Evolutionary conservation across 2,329 filamentous ascomycete genomes (phyloP).

Genomic region (Torrubiella hemipterigena): DNA sequence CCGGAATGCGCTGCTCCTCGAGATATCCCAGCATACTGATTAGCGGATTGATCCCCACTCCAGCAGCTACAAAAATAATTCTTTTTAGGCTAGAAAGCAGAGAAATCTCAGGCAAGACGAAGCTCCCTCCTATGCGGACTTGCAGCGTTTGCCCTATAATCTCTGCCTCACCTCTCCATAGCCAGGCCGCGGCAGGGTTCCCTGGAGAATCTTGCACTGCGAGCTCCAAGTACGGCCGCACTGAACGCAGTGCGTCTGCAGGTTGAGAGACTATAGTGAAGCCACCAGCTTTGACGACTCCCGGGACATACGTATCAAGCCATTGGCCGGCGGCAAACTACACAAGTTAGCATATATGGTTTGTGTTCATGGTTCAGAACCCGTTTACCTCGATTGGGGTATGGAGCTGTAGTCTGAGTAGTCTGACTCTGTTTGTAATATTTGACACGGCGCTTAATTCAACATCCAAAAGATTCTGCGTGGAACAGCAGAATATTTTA

Average conservation of each 20-base stretch:
- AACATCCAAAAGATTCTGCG: too few relatives aligned
- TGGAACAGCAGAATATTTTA: too few relatives aligned
- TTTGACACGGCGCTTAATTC: too few relatives aligned
- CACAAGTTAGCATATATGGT: neutral
- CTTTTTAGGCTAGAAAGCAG: slow-evolving; percentile 36
- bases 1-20: slow-evolving; percentile 22
- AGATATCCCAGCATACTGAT: slow-evolving; percentile 61
- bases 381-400: neutral
- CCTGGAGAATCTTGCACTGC: slow-evolving; percentile 60
- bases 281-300: slow-evolving; percentile 58
- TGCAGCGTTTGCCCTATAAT: slow-evolving; percentile 48
- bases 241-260: slow-evolving; percentile 27
- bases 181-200: slow-evolving; percentile 65
- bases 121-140: slow-evolving; percentile 69
- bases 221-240: slow-evolving; percentile 53
- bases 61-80: slow-evolving; percentile 66
- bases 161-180: slow-evolving; percentile 47
- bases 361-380: neutral
- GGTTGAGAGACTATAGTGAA: slow-evolving; percentile 81
- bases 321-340: slow-evolving; percentile 78
- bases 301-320: slow-evolving; percentile 71
- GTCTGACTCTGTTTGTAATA: too few relatives aligned
- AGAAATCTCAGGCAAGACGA: slow-evolving; percentile 59
- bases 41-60: slow-evolving; percentile 72
- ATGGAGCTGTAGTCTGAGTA: slow-evolving; percentile 49